phyloP scores from a whole-genome alignment of 225 moss, liverwort and hornwort species.

The Rhytidiadelphus loreus region DNA sequence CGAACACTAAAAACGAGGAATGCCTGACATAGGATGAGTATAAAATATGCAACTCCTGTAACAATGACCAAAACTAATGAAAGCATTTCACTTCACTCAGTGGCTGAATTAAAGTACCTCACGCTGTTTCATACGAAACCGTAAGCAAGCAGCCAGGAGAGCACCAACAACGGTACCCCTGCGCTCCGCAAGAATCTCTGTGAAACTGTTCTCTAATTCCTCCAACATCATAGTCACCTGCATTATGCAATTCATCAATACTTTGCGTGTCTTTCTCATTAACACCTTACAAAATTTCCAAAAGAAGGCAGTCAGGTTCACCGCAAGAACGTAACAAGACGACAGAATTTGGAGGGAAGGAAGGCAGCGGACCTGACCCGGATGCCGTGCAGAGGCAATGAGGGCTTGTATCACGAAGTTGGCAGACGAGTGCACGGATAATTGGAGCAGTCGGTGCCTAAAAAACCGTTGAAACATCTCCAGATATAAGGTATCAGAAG shows the following conservation, averaged over 20 bases:
- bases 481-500: conserved; percentile 63
- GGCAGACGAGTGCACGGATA: conserved; percentile 74
- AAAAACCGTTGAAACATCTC: conserved; percentile 93
- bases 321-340: not conserved
- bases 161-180: conserved; percentile 81
- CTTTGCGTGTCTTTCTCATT: not conserved
- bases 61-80: not conserved
- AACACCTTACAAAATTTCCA: not conserved
- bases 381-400: conserved; percentile 75
- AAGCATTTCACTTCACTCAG: not conserved
- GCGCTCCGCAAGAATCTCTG: conserved; percentile 70
- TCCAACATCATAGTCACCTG: conserved; percentile 91
- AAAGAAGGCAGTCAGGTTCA: not conserved
- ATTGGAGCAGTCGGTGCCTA: conserved; percentile 66
- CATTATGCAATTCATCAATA: conserved; percentile 2
- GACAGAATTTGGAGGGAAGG: not conserved
- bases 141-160: conserved; percentile 82
- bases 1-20: not conserved
- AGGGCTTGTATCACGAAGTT: conserved; percentile 91
- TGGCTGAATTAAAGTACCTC: conserved; percentile 33
- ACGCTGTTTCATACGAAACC: conserved; percentile 70
- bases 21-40: not conserved
- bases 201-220: conserved; percentile 75
- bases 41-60: not conserved
- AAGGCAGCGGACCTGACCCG: conserved; percentile 64